These are phyloP conservation scores for Tetracladium setigerum DNA, from an alignment of 495 filamentous ascomycete genomes.

Conservation along the genomic window DNA sequence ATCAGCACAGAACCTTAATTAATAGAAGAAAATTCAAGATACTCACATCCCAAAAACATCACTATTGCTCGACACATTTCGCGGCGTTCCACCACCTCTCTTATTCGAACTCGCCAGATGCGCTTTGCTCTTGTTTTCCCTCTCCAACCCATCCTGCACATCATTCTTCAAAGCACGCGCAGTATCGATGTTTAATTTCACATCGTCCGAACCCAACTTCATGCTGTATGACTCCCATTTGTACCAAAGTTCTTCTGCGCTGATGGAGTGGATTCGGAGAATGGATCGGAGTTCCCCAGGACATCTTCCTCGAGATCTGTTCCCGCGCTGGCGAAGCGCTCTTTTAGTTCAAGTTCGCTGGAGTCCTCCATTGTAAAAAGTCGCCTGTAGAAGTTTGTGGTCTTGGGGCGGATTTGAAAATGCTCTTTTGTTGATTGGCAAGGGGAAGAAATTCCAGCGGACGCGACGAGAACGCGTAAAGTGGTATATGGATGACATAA, in stretches of 20 bases:
- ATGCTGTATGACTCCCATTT: slow-evolving; percentile 98
- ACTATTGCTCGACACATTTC: slow-evolving; percentile 42
- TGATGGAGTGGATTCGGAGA: slow-evolving; percentile 68
- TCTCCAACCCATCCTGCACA: slow-evolving; percentile 74
- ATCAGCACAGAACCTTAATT: slow-evolving; percentile 8
- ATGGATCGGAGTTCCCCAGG: slow-evolving; percentile 75
- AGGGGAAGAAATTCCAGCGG: too few relatives aligned
- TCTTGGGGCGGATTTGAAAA: too few relatives aligned
- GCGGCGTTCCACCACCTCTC: slow-evolving; percentile 56
- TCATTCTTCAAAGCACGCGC: slow-evolving; percentile 75
- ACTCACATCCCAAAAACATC: slow-evolving; percentile 83
- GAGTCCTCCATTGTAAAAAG: slow-evolving; percentile 42
- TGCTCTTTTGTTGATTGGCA: too few relatives aligned
- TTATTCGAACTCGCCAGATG: slow-evolving; percentile 54
- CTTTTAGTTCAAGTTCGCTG: slow-evolving; percentile 51
- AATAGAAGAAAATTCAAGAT: not conserved
- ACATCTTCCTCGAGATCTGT: slow-evolving; percentile 60
- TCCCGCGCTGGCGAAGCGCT: slow-evolving; percentile 53
- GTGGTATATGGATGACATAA: too few relatives aligned
- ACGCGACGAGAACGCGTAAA: too few relatives aligned
- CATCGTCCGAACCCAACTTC: slow-evolving; percentile 74
- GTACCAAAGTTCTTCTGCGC: slow-evolving; percentile 78
- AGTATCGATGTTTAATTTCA: slow-evolving; percentile 58
- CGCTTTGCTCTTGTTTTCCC: slow-evolving; percentile 54
- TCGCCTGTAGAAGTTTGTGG: too few relatives aligned